Conservation (phyloP, 129 eudicot genomes). For the Flaveria sonorensis region DNA sequence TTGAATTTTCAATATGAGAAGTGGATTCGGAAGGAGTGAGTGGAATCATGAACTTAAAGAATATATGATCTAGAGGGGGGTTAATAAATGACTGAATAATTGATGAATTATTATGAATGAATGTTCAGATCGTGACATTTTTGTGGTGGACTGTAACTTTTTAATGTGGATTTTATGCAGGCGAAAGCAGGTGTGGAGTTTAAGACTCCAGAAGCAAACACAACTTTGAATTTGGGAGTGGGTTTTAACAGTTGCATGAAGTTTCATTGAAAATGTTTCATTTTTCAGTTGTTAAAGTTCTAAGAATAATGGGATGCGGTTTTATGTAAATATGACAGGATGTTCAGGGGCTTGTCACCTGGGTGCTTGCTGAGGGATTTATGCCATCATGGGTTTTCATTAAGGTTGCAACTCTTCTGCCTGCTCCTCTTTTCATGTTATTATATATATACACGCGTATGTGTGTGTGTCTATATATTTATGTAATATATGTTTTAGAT, state of each 20-base stretch:
- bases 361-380: constrained; percentile 95
- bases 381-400: constrained; percentile 98
- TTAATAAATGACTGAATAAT: background rate
- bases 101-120: background rate
- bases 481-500: background rate
- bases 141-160: constrained; percentile 1
- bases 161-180: constrained; percentile 48
- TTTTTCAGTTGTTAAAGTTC: background rate
- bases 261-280: background rate
- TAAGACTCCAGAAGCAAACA: constrained; percentile 66
- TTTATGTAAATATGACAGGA: constrained; percentile 51
- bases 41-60: background rate
- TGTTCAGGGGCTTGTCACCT: constrained; percentile 88
- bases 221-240: constrained; percentile 72
- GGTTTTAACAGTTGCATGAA: constrained; percentile 16
- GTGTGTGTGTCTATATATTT: background rate
- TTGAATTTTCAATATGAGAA: constrained; percentile 6
- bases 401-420: constrained; percentile 47
- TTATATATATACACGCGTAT: background rate
- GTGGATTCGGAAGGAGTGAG: background rate
- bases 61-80: background rate
- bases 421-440: background rate
- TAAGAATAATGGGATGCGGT: background rate
- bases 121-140: too few relatives aligned
- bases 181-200: constrained; percentile 74